These are phyloP conservation scores for Starmerella vaccinii DNA, from an alignment of 805 yeast species.

Conservation along the genomic window DNA sequence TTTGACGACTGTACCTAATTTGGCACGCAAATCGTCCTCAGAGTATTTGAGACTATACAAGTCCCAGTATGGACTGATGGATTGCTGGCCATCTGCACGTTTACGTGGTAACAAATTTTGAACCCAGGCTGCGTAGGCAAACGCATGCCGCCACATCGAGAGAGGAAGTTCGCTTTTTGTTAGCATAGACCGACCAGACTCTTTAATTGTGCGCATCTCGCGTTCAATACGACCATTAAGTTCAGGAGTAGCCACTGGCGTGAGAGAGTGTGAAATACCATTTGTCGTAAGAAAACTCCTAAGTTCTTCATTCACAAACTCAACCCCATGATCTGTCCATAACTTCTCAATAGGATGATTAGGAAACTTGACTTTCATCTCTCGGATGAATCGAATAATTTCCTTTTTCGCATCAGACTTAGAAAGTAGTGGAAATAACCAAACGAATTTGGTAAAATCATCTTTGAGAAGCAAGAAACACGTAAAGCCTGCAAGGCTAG, in stretches of 20 bases:
- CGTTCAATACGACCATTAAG: not conserved
- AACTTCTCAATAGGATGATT: not conserved
- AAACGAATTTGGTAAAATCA: not conserved
- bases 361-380: not conserved
- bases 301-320: not conserved
- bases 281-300: no score
- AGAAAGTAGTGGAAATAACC: not conserved
- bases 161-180: not conserved
- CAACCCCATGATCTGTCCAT: not conserved
- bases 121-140: not conserved
- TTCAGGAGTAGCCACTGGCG: not conserved
- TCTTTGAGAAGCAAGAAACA: not conserved
- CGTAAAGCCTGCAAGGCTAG: not conserved
- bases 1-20: no score
- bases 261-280: not conserved
- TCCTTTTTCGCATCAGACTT: not conserved
- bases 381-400: no score
- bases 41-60: not conserved
- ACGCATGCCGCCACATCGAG: not conserved
- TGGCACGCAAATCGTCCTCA: not conserved
- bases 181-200: not conserved
- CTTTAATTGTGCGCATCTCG: not conserved
- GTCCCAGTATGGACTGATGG: not conserved
- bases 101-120: not conserved
- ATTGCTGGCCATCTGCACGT: not conserved